Base-by-base conservation (phyloP, 345 rosid species). In the Pugionium dolabratum region DNA sequence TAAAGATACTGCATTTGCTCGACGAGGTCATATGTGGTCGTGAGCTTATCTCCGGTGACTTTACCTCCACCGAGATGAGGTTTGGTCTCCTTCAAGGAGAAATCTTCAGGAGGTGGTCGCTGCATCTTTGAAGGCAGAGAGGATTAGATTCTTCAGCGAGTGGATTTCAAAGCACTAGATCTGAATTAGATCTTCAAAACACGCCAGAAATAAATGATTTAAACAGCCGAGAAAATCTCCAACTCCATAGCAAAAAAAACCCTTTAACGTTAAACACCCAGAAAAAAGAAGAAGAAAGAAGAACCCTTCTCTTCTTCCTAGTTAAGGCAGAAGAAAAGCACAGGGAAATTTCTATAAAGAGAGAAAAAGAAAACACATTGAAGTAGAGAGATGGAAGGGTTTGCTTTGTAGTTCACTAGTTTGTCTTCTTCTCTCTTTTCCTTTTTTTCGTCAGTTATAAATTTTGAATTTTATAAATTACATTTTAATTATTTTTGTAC, bases 1-100 rank as follows among this genome's bases (percentile, higher is more conserved):
- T 89, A 92, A 25, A 92, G 92, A 76, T 92, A 92, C 9, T 86
- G 95, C 98, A 92, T 92, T 72, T 92, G 98, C 80, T 92, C 98
- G 4, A 92, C 96, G 8, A 92, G 95, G 73, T 92, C 98, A 80
- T 92, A 92, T 27, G 98, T 86, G 75, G 84, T 77, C 0, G 98
- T 79, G 36, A 87, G 96, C 82, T 87, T 92, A 63, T 89, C 93
- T 9, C 81, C 86, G 0, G 84, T 70, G 6, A 82, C 42, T 59
- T 71, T 66, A 28, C 82, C 90, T 18, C 84, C 95, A 11, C 98
- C 96, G 9, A 92, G 84, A 48, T 87, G 86, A 10, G 98, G 96
- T 7, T 77, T 74, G 39, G 98, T 89, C 81, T 92, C 96, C 81
- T 86, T 92, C n/a, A 92, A 78, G 52, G 89, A 85, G 59, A 84